A percentile compares a stretch with the other conserved stretches of the same genome.
Conservation (phyloP, 495 filamentous ascomycete genomes). For the Massariosphaeria phaeospora region DNA sequence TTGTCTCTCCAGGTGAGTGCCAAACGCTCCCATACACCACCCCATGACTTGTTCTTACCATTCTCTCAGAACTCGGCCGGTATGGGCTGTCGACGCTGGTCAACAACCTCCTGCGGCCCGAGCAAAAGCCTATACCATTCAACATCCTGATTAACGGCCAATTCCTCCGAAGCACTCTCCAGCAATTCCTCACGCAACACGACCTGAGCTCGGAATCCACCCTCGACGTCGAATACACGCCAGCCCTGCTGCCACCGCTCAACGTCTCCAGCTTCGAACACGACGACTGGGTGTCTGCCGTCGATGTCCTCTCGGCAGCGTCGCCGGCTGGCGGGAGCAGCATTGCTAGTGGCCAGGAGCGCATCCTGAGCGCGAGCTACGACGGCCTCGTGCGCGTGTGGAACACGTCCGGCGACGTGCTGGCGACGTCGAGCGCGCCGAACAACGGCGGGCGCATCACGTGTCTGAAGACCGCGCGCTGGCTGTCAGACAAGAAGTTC, state of each 20-base stretch:
- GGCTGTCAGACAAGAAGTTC: conserved; percentile 68
- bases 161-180: conserved; percentile 81
- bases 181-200: conserved; percentile 78
- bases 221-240: conserved; percentile 85
- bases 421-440: conserved; percentile 62
- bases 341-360: conserved; percentile 50
- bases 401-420: conserved; percentile 74
- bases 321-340: conserved; percentile 54
- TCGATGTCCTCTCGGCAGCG: conserved; percentile 72
- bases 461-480: conserved; percentile 73
- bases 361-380: conserved; percentile 83
- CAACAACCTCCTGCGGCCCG: conserved; percentile 79
- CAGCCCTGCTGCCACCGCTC: conserved; percentile 79
- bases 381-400: conserved; percentile 84
- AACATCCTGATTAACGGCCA: conserved; percentile 92
- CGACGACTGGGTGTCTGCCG: conserved; percentile 91
- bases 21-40: not conserved
- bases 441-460: conserved; percentile 66
- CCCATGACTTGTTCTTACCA: not conserved
- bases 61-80: conserved; percentile 63
- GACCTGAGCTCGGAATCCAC: conserved; percentile 84
- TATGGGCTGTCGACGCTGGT: conserved; percentile 89
- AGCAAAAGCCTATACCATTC: conserved; percentile 72
- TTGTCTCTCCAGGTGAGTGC: conserved; percentile 59
- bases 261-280: conserved; percentile 87